Conservation (phyloP, 2,329 filamentous ascomycete species). For the Ophiostoma sp. region DNA sequence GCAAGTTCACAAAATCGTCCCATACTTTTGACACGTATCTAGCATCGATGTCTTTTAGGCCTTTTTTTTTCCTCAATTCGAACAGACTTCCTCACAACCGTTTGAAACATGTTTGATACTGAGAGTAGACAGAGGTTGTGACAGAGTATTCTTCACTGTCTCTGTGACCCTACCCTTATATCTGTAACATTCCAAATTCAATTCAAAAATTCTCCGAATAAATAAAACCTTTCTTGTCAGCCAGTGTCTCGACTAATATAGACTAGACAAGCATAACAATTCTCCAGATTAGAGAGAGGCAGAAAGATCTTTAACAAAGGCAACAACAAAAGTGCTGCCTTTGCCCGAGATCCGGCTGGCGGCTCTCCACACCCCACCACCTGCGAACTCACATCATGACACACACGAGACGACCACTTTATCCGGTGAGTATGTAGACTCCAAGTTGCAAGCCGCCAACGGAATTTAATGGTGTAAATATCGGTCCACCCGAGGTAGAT, state of each 20-base stretch:
- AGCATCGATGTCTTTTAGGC: background rate
- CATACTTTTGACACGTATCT: background rate
- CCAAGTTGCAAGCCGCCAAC: background rate
- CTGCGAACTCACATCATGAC: background rate
- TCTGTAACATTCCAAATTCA: conserved; percentile 3
- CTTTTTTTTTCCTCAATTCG: background rate
- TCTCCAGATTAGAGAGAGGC: background rate
- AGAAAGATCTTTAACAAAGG: too few species aligned
- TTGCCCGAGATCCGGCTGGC: conserved; percentile 15
- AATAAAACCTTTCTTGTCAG: background rate
- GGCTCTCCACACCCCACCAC: background rate
- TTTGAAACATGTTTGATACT: background rate
- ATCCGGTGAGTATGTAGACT: background rate
- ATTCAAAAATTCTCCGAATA: background rate
- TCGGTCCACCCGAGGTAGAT: background rate
- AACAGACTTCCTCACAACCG: background rate
- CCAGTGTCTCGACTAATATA: background rate
- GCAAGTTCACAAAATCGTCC: too few species aligned
- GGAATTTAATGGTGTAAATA: background rate
- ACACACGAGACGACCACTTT: conserved; percentile 18
- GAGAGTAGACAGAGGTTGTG: background rate
- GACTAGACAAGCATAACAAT: too few species aligned
- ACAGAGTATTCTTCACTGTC: background rate
- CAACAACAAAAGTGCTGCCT: background rate
- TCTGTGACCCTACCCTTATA: background rate